A percentile compares a stretch with the other conserved stretches of the same genome.
These are phyloP conservation scores for Daldinia bambusicola DNA, from an alignment of 495 filamentous ascomycete genomes.

Conservation along the genomic window DNA sequence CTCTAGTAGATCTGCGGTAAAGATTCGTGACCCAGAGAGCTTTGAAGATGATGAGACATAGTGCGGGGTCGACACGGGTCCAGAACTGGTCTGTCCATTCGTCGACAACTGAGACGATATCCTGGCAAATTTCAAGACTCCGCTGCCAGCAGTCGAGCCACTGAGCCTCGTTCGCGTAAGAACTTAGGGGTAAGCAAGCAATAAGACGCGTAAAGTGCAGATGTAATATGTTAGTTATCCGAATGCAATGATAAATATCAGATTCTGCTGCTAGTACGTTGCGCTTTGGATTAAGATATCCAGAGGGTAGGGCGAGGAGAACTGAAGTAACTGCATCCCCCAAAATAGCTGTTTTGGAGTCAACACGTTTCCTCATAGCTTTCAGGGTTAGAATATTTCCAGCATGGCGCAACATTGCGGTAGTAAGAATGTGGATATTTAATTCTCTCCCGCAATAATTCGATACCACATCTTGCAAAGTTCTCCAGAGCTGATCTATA, in stretches of 20 bases:
- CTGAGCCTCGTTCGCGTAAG: constrained; percentile 14
- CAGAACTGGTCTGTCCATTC: constrained; percentile 43
- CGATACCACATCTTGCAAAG: constrained; percentile 33
- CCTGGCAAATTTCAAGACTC: constrained; percentile 32
- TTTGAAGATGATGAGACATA: constrained; percentile 38
- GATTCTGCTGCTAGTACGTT: constrained; percentile 40
- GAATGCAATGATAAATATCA: constrained; percentile 32
- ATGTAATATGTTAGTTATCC: constrained; percentile 42
- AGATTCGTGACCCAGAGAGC: constrained; percentile 39
- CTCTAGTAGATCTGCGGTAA: constrained; percentile 24
- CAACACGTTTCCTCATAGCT: constrained; percentile 25
- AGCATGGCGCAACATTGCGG: constrained; percentile 42
- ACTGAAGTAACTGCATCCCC: constrained; percentile 32
- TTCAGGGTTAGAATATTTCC: constrained; percentile 35
- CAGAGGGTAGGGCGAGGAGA: constrained; percentile 39
- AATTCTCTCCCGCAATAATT: constrained; percentile 31
- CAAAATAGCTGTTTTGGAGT: constrained; percentile 12
- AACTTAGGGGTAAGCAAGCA: constrained; percentile 15
- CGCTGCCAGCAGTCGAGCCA: constrained; percentile 36
- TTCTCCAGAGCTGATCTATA: constrained; percentile 40
- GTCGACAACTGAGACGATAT: constrained; percentile 33
- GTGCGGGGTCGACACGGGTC: constrained; percentile 40
- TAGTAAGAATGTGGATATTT: constrained; percentile 47
- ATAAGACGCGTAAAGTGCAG: constrained; percentile 36
- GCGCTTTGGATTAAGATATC: constrained; percentile 42